phyloP scores from a whole-genome alignment of 2,329 filamentous ascomycete genomes.

The Trichophyton rubrum region DNA sequence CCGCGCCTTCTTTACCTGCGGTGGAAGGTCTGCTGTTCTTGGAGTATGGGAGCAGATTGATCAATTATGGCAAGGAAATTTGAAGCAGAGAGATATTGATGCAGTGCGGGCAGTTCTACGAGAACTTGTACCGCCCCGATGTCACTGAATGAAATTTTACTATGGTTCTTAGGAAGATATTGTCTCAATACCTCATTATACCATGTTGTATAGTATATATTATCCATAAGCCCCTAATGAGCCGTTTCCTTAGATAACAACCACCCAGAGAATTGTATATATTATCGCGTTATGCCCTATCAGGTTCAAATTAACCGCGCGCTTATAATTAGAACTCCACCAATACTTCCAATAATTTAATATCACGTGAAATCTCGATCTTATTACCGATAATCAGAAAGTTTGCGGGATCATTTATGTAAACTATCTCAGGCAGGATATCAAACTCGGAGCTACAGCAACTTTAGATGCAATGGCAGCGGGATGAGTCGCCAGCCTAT shows the following conservation, averaged over 20 bases:
- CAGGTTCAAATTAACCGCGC: too few species aligned
- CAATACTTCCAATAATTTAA: not conserved
- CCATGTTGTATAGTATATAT: not conserved
- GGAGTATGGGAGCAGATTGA: constrained; percentile 30
- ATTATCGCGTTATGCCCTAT: too few species aligned
- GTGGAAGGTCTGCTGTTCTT: constrained; percentile 25
- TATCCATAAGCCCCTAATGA: not conserved
- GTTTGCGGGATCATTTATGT: not conserved
- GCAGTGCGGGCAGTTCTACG: constrained; percentile 28
- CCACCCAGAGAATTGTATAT: too few species aligned
- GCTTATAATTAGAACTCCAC: not conserved
- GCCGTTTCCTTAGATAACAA: not conserved
- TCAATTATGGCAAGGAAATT: constrained; percentile 28
- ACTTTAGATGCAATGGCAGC: constrained; percentile 5
- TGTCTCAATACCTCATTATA: not conserved
- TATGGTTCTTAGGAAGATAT: not conserved
- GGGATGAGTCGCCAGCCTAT: constrained; percentile 22
- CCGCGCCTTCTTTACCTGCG: constrained; percentile 29
- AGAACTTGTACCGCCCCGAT: constrained; percentile 18
- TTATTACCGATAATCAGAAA: too few species aligned
- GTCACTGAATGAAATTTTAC: not conserved
- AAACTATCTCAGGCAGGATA: too few species aligned
- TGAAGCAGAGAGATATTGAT: constrained; percentile 25
- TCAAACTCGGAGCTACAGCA: too few species aligned
- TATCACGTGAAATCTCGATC: not conserved